Evolutionary conservation across 2,329 filamentous ascomycete species (phyloP).

Genomic region (Shiraia bambusicola): DNA sequence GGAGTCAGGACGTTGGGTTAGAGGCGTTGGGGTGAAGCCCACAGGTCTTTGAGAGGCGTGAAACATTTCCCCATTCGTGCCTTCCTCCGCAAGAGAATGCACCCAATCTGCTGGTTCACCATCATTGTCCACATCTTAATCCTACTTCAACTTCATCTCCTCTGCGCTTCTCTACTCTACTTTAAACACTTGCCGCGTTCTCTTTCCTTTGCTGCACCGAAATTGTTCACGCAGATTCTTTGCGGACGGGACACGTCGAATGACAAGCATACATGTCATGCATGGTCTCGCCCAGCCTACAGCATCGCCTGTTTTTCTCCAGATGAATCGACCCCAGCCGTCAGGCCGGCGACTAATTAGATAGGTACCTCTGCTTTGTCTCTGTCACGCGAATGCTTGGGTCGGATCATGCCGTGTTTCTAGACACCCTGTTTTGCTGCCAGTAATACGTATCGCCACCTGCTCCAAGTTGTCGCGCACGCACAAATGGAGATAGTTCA

Average conservation of each 20-base stretch:
- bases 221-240: background rate
- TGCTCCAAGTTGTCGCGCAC: slow-evolving; percentile 4
- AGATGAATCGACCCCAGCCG: slow-evolving; percentile 10
- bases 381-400: slow-evolving; percentile 2
- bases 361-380: slow-evolving; percentile 3
- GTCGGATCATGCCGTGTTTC: slow-evolving; percentile 1
- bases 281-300: slow-evolving; percentile 1
- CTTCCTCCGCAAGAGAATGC: slow-evolving; percentile 10
- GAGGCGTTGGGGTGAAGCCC: too few relatives aligned
- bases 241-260: background rate
- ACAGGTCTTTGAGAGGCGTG: slow-evolving; percentile 3
- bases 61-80: slow-evolving; percentile 11
- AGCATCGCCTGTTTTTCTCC: slow-evolving; percentile 5
- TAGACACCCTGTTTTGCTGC: background rate
- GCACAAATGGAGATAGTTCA: slow-evolving; percentile 5
- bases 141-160: slow-evolving; percentile 12
- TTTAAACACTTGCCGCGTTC: background rate
- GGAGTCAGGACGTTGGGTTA: too few relatives aligned
- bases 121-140: slow-evolving; percentile 6
- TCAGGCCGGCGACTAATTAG: slow-evolving; percentile 12
- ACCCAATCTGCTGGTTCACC: slow-evolving; percentile 15
- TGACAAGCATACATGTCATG: slow-evolving; percentile 2
- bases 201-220: background rate
- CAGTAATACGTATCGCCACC: slow-evolving; percentile 7
- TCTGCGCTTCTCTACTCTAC: background rate